phyloP scores from a whole-genome alignment of 306 rosid genomes.

The Quillaja saponaria region DNA sequence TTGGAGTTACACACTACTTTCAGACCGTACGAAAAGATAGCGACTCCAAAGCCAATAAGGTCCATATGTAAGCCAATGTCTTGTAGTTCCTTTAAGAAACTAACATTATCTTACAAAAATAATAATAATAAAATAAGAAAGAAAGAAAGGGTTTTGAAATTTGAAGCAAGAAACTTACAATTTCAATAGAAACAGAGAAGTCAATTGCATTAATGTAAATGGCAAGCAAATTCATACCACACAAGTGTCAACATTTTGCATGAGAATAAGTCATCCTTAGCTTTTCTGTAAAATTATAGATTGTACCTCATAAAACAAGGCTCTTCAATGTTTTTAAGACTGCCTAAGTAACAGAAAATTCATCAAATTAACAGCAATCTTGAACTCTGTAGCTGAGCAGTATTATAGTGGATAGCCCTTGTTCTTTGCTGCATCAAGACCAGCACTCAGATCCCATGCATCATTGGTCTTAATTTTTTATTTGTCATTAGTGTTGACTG shows the following conservation, averaged over 20 bases:
- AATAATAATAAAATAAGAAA: too few relatives aligned
- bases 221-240: conserved; percentile 8
- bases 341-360: conserved; percentile 2
- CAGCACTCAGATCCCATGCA: too few relatives aligned
- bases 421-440: too few relatives aligned
- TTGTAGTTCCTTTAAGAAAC: conserved; percentile 33
- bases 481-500: too few relatives aligned
- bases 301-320: too few relatives aligned
- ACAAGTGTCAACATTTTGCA: conserved; percentile 22
- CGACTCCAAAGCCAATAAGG: conserved; percentile 29
- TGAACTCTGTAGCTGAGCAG: too few relatives aligned
- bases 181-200: background rate
- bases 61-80: conserved; percentile 33
- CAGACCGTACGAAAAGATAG: conserved; percentile 43
- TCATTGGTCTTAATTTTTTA: too few relatives aligned
- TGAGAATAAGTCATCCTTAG: background rate
- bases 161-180: conserved; percentile 31
- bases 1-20: conserved; percentile 14
- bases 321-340: background rate
- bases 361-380: too few relatives aligned
- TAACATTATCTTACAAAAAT: conserved; percentile 31
- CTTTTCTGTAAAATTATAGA: too few relatives aligned
- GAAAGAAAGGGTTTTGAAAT: background rate
- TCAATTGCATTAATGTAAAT: background rate
- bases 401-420: too few relatives aligned